Evolutionary conservation across 148 eudicot genomes (phyloP).

Genomic region (Chenopodium quinoa): DNA sequence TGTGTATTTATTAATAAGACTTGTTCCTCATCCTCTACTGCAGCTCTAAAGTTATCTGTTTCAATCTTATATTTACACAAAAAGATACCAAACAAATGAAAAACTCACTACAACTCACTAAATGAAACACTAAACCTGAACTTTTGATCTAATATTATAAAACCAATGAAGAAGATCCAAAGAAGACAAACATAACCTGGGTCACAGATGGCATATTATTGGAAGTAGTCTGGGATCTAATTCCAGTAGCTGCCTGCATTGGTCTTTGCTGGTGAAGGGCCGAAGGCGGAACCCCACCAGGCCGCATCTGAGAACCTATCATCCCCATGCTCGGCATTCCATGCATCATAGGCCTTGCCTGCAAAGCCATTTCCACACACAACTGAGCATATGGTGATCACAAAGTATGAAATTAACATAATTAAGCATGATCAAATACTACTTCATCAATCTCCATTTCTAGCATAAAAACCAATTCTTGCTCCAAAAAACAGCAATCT

Average conservation of each 20-base stretch:
- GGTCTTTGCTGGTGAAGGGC: conserved; percentile 64
- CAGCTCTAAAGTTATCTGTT: neutral
- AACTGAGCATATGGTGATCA: neutral
- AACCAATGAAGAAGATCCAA: neutral
- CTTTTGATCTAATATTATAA: neutral
- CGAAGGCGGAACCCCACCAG: conserved; percentile 44
- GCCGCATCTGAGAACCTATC: conserved; percentile 51
- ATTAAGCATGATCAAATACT: neutral
- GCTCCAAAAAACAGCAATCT: neutral
- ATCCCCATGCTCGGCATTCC: conserved; percentile 47
- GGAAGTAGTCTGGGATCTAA: conserved; percentile 49
- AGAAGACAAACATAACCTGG: conserved; percentile 42
- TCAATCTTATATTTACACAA: neutral
- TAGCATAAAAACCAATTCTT: neutral
- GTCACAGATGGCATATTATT: conserved; percentile 44
- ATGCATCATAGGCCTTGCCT: conserved; percentile 57
- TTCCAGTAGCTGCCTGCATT: conserved; percentile 37
- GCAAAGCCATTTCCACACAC: conserved; percentile 7
- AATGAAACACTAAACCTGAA: neutral
- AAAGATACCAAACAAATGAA: neutral
- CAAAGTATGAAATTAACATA: neutral
- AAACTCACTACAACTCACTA: neutral
- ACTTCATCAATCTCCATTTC: too few species aligned
- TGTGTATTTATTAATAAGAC: neutral
- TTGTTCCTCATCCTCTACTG: neutral